Percentiles rank a stretch among this genome's conserved stretches.
These are phyloP conservation scores for Sanghuangporus weigelae DNA, from an alignment of 1,284 basidiomycete genomes.

Conservation along the genomic window DNA sequence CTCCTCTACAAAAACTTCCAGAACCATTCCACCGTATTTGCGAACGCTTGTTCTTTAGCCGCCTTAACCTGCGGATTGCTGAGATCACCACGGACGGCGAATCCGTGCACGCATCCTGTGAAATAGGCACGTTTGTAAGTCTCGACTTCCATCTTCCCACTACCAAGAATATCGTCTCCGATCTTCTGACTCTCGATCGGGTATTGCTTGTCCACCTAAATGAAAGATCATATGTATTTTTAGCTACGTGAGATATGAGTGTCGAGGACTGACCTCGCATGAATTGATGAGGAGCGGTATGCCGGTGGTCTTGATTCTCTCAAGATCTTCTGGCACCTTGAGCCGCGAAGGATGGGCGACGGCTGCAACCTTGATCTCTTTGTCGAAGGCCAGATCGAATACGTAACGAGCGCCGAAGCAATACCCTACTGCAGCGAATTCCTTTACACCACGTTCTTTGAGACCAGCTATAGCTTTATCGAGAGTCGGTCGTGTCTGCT, in stretches of 20 bases:
- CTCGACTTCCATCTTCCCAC: conserved; percentile 40
- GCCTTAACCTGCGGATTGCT: conserved; percentile 32
- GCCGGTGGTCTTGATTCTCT: conserved; percentile 47
- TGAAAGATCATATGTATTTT: neutral
- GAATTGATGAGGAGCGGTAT: conserved; percentile 60
- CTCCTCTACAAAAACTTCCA: conserved; percentile 26
- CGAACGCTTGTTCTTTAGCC: conserved; percentile 39
- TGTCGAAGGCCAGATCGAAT: conserved; percentile 66
- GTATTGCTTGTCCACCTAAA: conserved; percentile 40
- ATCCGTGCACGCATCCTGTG: conserved; percentile 56
- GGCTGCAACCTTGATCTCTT: conserved; percentile 46
- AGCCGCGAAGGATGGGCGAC: conserved; percentile 69
- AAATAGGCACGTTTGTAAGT: conserved; percentile 54
- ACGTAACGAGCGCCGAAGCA: conserved; percentile 66
- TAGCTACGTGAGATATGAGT: neutral
- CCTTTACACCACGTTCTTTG: conserved; percentile 51
- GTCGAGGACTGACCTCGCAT: conserved; percentile 34
- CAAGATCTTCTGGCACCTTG: conserved; percentile 53
- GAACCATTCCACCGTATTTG: conserved; percentile 34
- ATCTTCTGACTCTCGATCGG: conserved; percentile 41
- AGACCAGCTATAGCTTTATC: conserved; percentile 55
- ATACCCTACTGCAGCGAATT: conserved; percentile 59
- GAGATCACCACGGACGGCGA: conserved; percentile 38
- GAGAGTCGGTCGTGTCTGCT: conserved; percentile 43
- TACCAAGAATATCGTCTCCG: conserved; percentile 53